Evolutionary conservation across 345 rosid species (phyloP).

Genomic region (Pseudoturritis turrita): DNA sequence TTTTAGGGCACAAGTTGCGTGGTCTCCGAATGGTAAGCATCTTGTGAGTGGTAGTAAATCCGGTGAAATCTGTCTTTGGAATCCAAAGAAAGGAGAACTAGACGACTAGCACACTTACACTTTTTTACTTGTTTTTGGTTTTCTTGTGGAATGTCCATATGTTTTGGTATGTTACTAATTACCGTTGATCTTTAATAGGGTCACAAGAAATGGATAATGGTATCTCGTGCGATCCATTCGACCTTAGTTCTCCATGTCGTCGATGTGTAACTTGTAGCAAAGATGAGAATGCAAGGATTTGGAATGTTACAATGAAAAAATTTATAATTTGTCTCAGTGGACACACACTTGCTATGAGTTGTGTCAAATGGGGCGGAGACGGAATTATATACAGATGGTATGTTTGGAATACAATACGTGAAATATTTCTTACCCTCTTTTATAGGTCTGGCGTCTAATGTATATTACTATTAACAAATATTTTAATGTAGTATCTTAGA

Average conservation of each 20-base stretch:
- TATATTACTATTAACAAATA: not conserved
- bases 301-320: slow-evolving; percentile 72
- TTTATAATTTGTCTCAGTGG: slow-evolving; percentile 78
- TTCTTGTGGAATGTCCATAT: not conserved
- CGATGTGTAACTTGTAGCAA: slow-evolving; percentile 95
- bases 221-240: slow-evolving; percentile 95
- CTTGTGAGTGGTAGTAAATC: slow-evolving; percentile 85
- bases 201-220: slow-evolving; percentile 88
- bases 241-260: slow-evolving; percentile 81
- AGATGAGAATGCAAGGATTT: slow-evolving; percentile 98
- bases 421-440: not conserved
- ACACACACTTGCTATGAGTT: slow-evolving; percentile 82
- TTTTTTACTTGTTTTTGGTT: not conserved
- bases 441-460: not conserved
- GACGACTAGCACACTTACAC: slow-evolving; percentile 49
- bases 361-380: slow-evolving; percentile 91
- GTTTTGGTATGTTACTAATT: not conserved
- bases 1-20: slow-evolving; percentile 85
- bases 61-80: slow-evolving; percentile 81
- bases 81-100: slow-evolving; percentile 70
- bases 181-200: slow-evolving; percentile 38
- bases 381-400: slow-evolving; percentile 78
- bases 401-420: not conserved
- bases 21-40: slow-evolving; percentile 87
- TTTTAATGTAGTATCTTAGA: not conserved